Base-by-base conservation (phyloP, 2,329 filamentous ascomycete species). In the Fonsecaea erecta region DNA sequence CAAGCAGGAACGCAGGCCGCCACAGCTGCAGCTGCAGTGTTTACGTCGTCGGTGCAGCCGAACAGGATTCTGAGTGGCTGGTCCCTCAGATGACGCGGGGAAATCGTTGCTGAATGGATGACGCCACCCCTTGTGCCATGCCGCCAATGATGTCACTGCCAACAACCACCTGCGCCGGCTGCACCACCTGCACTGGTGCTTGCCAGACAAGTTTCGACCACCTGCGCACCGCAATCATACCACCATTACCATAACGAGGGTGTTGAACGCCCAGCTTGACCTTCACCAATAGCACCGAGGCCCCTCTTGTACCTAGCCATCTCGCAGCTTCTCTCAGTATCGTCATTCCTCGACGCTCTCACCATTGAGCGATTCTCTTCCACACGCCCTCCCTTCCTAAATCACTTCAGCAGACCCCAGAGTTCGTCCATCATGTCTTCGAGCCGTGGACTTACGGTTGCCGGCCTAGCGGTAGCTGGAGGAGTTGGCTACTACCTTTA, bases 401-500 rank as follows among this genome's bases (percentile, higher is more conserved):
- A 66, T 28, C 70, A 70, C 62, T 70, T 67, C 61, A 51, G 43
- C 43, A 26, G 18, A 8, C 40, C 56, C 8, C 16, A 40, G 34
- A 64, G 56, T 40, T 59, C 43, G n/a, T 26, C 56, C 56, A 68
- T 66, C 65, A 73, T 73, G 71, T 71, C 71, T 21, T 70, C 70
- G 30, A 67, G 63, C 62, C 69, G 69, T 59, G 70, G 75, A 71
- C 70, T 81, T 34, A 77, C 64, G 48, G 74, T 82, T 72, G 75
- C 89, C 72, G 90, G 88, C 72, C 79, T 87, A 71, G 85, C 83
- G 65, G 87, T 86, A 70, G 89, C 85, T 34, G 86, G 86, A 73
- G 90, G 88, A 70, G 81, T 88, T 64, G 92, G 90, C 51, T 98
- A 97, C 84, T 98, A 98, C 83, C 85, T 98, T 68, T 99, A 96